phyloP scores from a whole-genome alignment of 805 yeast genomes.

The Cyberlindnera xylosilytica region DNA sequence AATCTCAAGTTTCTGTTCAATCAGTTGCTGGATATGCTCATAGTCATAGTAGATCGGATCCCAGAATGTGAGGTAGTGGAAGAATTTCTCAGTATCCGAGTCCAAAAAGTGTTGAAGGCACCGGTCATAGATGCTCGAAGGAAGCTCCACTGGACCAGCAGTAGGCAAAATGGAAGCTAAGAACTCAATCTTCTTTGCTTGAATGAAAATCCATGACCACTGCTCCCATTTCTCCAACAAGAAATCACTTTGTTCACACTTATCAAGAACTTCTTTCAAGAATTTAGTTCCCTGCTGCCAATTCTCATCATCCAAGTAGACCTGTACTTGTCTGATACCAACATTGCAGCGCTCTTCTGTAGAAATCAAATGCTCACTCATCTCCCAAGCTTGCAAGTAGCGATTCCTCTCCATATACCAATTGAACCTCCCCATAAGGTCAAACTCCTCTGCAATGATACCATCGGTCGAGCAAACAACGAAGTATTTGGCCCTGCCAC shows the following conservation, averaged over 20 bases:
- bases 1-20: constrained; percentile 42
- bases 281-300: constrained; percentile 59
- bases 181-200: constrained; percentile 40
- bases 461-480: constrained; percentile 81
- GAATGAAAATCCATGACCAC: constrained; percentile 54
- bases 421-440: constrained; percentile 60
- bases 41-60: constrained; percentile 50
- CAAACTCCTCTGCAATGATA: constrained; percentile 70
- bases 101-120: constrained; percentile 33
- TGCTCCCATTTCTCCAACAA: constrained; percentile 55
- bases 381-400: constrained; percentile 74
- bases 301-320: constrained; percentile 18
- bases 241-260: constrained; percentile 21
- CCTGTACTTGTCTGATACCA: constrained; percentile 5
- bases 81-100: constrained; percentile 31
- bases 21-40: constrained; percentile 35
- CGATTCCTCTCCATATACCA: constrained; percentile 63
- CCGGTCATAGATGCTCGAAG: constrained; percentile 41
- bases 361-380: constrained; percentile 56
- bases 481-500: constrained; percentile 46
- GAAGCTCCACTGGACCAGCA: constrained; percentile 26
- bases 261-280: constrained; percentile 38
- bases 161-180: constrained; percentile 59
- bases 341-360: constrained; percentile 49
- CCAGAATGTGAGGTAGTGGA: constrained; percentile 53